Evolutionary conservation across 2,329 filamentous ascomycete species (phyloP), one percentile per base, ranked within the genome.

Genomic region (Colletotrichum caudatum): DNA sequence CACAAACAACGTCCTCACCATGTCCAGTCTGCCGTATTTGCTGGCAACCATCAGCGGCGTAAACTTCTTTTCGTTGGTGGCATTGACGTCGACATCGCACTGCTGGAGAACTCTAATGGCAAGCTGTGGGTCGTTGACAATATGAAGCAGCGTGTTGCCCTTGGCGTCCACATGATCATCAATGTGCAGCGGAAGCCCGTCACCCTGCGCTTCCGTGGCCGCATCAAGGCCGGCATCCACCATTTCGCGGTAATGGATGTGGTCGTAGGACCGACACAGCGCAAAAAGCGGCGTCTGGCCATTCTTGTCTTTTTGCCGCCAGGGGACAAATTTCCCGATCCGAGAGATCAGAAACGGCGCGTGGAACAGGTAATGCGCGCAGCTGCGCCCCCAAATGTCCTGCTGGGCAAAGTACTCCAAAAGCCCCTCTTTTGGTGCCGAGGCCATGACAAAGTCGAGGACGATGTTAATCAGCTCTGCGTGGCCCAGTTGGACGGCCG

Each of bases 201-300:
- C 95, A 2, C 87, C 88, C 81, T 99, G 96, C 3, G 91, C 88
- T 66, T 84, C 81, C 64, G 91, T 91, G 2, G 96, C 94, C 56
- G 92, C 90, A 41, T 90, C 86, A 48, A 99, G 84, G 5, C 93
- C 96, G 71, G 91, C 89, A 75, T 93, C 91, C 0, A 99, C 93
- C 96, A 99, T 98, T 58, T 87, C 84, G 64, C 90, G 89, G 81
- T 99, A 99, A 75, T 95, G 88, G 1, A 91, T 87, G 80, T 99
- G 94, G 78, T 99, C 96, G 78, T 99, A 99, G 0, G 94, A 98
- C 76, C 96, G 90, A 80, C 95, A 98, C 1, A 98, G 86, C 2
- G 96, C 96, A 80, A 99, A 98, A 11, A 99, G 84, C 1, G 96
- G 97, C n/a, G 97, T 99, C 81, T 98, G 96, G 0, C 96, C 96